Base-by-base conservation (phyloP, 164 flowering plant species). In the Aristolochia californica region DNA sequence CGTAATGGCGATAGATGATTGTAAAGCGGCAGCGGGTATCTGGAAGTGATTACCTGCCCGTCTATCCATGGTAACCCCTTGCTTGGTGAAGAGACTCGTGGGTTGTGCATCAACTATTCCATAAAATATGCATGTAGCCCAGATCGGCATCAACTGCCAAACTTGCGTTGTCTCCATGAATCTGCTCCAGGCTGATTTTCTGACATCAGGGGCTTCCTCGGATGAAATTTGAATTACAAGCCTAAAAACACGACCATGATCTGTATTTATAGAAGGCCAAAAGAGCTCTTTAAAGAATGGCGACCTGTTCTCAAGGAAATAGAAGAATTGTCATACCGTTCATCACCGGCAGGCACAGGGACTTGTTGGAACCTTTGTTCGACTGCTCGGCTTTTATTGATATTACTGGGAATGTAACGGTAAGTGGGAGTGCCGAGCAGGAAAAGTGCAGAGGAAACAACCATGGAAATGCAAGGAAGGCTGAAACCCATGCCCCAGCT, bases 1-100 rank as follows among this genome's bases (percentile, higher is more conserved):
- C 13, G 67, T 17, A 0, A 70, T 5, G 57, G 58, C 22, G 16
- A 60, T 62, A 14, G 62, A 22, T n/a, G 48, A 5, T 23, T 66
- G 68, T 5, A 70, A 57, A 8, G 64, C 25, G 24, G 60, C 60
- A 16, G 60, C 34, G 12, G 60, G 26, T 18, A 58, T 14, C 11
- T 21, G 50, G 15, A 58, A 26, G 53, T 49, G 25, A 15, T 38
- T 10, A 13, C 30, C 25, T 2, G 44, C 44, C 13, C n/a, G 45
- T 28, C 63, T 53, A 47, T 65, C 48, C 63, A 55, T 53, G 27
- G 63, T 65, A 55, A 26, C 60, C 13, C 62, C 56, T 58, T 65
- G 68, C 62, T 65, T 59, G 51, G 45, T 65, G 55, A 59, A 65
- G 54, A 60, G 48, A 15, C 59, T 65, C 14, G 22, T 2, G 1